These are phyloP conservation scores for Pyrenophora teres DNA, from an alignment of 2,329 filamentous ascomycete species.

Conservation along the genomic window DNA sequence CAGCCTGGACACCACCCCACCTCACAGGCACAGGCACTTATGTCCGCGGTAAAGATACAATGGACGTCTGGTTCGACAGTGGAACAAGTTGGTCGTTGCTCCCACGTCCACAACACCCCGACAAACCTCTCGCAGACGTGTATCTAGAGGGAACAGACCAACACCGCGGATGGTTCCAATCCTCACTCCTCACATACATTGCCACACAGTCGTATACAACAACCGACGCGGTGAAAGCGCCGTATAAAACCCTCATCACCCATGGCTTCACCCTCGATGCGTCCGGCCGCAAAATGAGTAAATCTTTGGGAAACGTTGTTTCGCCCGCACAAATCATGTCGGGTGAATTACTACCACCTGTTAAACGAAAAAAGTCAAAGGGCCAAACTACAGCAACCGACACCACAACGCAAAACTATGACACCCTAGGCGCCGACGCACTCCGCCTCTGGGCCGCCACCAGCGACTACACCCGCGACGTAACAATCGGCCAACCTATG, in stretches of 20 bases:
- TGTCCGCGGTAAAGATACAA: constrained; percentile 84
- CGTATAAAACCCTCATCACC: constrained; percentile 88
- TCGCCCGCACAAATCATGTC: constrained; percentile 82
- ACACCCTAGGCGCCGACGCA: constrained; percentile 82
- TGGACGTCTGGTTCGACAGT: constrained; percentile 99
- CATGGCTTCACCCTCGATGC: constrained; percentile 94
- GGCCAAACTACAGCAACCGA: not conserved
- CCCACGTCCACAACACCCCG: constrained; percentile 19
- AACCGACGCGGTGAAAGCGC: constrained; percentile 56
- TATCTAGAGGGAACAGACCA: constrained; percentile 96
- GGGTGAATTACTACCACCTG: constrained; percentile 73
- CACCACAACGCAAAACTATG: constrained; percentile 60
- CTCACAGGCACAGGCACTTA: constrained; percentile 63
- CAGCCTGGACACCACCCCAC: constrained; percentile 73
- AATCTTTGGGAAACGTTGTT: constrained; percentile 89
- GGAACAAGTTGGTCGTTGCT: constrained; percentile 82
- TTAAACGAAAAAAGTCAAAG: constrained; percentile 66
- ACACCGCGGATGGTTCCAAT: constrained; percentile 98
- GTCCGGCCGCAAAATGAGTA: constrained; percentile 97
- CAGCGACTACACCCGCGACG: constrained; percentile 88
- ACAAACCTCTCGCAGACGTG: constrained; percentile 69
- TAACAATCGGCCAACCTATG: constrained; percentile 78
- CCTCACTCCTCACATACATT: constrained; percentile 84
- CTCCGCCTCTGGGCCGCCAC: constrained; percentile 89
- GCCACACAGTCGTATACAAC: constrained; percentile 58